Evolutionary conservation across 2,329 filamentous ascomycete genomes (phyloP), one percentile per base, ranked within the genome.

Genomic region (Pseudogymnoascus sp.): DNA sequence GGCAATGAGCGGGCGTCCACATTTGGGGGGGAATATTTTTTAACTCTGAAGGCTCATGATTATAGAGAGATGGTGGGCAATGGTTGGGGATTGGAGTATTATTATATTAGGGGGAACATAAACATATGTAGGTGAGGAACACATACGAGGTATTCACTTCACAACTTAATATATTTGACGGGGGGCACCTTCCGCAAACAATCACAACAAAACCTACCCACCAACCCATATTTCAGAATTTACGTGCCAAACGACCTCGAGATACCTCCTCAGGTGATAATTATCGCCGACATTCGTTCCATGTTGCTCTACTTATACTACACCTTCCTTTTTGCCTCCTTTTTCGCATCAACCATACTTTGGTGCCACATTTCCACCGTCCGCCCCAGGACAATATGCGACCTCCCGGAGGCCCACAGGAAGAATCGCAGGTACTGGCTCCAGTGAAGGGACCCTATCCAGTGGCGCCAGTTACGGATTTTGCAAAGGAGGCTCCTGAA

Each of bases 171-270:
- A 31, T 31, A 31, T 34, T 56, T 56, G 50, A 8, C 5, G 50
- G 50, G 28, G n/a, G 50, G 50, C 50, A 56, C 50, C 50, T 56
- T 34, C 50, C 50, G 34, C 50, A 56, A 56, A 21, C 50, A 56
- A 34, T 34, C 50, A 36, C 28, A 56, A 56, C 50, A 7, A 34
- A 56, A 50, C 25, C 50, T 34, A 56, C 25, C 50, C 50, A 56
- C 50, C 28, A 16, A 36, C 16, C 50, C 16, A 56, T 56, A 56
- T 34, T 34, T 36, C 28, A 7, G 16, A 56, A 34, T 36, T 7
- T 36, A 56, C 5, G 50, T 56, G 50, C 28, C 50, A 34, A 56
- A 34, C 50, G 10, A 56, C 5, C n/a, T 56, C 28, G 21, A 34
- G 1, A 34, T 56, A 56, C 50, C 25, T 56, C 50, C 50, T 56